Conservation (phyloP, 108 stramenopile species). For the Pseudonitzschia pungens region DNA sequence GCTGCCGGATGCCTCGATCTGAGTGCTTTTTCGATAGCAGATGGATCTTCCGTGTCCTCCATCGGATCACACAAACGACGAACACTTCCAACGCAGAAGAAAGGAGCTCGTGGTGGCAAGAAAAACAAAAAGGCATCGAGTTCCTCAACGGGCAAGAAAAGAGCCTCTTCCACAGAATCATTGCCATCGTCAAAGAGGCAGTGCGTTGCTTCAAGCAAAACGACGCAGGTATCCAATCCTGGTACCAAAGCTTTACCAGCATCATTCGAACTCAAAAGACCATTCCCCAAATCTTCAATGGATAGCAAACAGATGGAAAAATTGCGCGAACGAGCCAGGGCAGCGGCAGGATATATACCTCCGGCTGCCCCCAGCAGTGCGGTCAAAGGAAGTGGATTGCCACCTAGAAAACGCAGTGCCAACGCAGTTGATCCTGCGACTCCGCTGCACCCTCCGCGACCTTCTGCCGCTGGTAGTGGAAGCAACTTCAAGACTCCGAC, state of each 20-base stretch:
- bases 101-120: background rate
- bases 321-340: constrained; percentile 70
- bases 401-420: constrained; percentile 41
- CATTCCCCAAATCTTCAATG: constrained; percentile 56
- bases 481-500: constrained; percentile 26
- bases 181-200: background rate
- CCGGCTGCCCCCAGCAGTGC: constrained; percentile 29
- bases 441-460: constrained; percentile 17
- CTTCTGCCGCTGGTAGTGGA: constrained; percentile 1
- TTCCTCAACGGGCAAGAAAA: constrained; percentile 1
- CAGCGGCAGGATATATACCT: constrained; percentile 76
- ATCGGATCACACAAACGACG: constrained; percentile 22
- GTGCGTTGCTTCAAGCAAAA: background rate
- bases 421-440: constrained; percentile 27
- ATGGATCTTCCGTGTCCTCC: constrained; percentile 7
- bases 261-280: constrained; percentile 22
- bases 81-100: constrained; percentile 18
- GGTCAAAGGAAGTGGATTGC: constrained; percentile 14
- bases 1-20: constrained; percentile 67
- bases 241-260: constrained; percentile 15
- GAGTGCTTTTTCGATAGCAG: constrained; percentile 15
- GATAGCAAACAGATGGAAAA: constrained; percentile 65
- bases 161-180: constrained; percentile 1
- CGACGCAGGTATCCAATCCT: constrained; percentile 5
- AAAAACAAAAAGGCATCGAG: background rate